These are phyloP conservation scores for Rhodotorula sp. DNA, from an alignment of 1,284 basidiomycete genomes.

Conservation along the genomic window DNA sequence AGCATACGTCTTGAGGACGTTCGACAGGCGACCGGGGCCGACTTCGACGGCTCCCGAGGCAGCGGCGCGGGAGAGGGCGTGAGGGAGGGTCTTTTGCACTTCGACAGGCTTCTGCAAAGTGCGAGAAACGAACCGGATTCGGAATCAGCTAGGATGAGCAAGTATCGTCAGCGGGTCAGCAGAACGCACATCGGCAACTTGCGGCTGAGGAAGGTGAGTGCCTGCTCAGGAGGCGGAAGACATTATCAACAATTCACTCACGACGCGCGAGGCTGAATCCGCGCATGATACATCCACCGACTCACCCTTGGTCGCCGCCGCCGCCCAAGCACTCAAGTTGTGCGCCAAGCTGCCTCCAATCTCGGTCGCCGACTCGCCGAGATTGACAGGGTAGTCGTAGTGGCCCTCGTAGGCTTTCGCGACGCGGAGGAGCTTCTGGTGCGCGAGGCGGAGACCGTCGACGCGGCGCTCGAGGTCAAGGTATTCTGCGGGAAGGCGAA, in stretches of 20 bases:
- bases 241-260: no score
- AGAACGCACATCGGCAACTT: slow-evolving; percentile 54
- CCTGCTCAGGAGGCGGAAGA: slow-evolving; percentile 49
- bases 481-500: slow-evolving; percentile 67
- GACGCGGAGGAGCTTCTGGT: slow-evolving; percentile 73
- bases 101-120: slow-evolving; percentile 43
- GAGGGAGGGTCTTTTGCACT: slow-evolving; percentile 80
- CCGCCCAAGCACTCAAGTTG: slow-evolving; percentile 83
- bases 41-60: slow-evolving; percentile 65
- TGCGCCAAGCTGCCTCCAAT: slow-evolving; percentile 61
- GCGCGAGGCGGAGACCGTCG: slow-evolving; percentile 76
- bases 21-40: slow-evolving; percentile 64
- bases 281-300: no score
- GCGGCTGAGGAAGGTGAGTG: slow-evolving; percentile 76
- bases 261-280: no score
- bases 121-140: no score
- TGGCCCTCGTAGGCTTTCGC: slow-evolving; percentile 29
- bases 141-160: slow-evolving; percentile 31
- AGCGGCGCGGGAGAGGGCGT: slow-evolving; percentile 83
- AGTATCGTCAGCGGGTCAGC: not conserved
- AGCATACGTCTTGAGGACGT: slow-evolving; percentile 75
- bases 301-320: slow-evolving; percentile 69
- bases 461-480: slow-evolving; percentile 91
- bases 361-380: slow-evolving; percentile 57
- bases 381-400: slow-evolving; percentile 63